Base-by-base conservation (phyloP, 2,329 filamentous ascomycete genomes). In the Fusarium sp. region DNA sequence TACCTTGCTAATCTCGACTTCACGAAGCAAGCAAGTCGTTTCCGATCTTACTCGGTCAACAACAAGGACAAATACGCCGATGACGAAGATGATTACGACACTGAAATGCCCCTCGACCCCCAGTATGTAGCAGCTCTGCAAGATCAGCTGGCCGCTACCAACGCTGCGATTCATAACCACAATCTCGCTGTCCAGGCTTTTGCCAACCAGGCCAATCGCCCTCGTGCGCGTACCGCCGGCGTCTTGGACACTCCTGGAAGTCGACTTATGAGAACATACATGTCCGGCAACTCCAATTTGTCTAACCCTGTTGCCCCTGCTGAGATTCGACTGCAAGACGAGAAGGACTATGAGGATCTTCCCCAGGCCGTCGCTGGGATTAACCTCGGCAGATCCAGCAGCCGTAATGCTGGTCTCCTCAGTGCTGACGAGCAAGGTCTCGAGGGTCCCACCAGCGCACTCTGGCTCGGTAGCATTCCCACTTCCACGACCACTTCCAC, bases 391-490 rank as follows among this genome's bases (percentile, higher is more conserved):
- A 84, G 89, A 65, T 89, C 90, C 24, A 92, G 88, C 79, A 89
- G 91, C 78, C 87, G 89, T 79, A 89, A 91, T 81, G 87, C 93
- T 80, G 86, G 89, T 68, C 86, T 92, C 39, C 89, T 97, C 69
- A 88, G 89, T 51, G 88, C 89, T 15, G 93, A 97, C 66, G 94
- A 97, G 72, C 90, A 91, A 72, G 93, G 90, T 41, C 87, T 97
- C 44, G 95, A 98, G 80, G 94, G 93, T 2, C 95, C 95, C 26
- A 98, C 96, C 18, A 92, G 95, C 78, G 95, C 96, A 38, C 86
- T 99, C 61, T 99, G 96, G 96, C 93, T 99, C 56, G 96, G 96
- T 61, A 98, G 95, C 82, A 98, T 99, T 66, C 96, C 96, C 18
- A 95, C 95, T 9, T 98, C 96, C 6, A 99, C 96, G 5, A 99